Conservation (phyloP, 2,329 filamentous ascomycete genomes). For the Trichoderma asperellum region DNA sequence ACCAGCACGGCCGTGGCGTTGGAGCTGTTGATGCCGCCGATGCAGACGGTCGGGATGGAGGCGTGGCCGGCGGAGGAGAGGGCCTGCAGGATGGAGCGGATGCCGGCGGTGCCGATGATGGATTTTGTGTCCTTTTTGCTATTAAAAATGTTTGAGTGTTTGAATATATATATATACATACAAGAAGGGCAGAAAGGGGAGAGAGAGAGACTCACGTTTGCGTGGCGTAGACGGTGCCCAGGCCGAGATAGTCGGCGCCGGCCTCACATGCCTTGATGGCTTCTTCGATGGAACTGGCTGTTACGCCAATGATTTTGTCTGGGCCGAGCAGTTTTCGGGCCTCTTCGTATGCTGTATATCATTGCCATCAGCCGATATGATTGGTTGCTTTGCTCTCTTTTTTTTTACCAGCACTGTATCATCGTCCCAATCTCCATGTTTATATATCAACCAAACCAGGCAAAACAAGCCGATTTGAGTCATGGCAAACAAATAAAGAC, state of each 20-base stretch:
- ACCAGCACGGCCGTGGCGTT: conserved; percentile 77
- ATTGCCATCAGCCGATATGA: neutral
- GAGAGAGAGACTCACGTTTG: conserved; percentile 63
- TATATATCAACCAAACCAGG: neutral
- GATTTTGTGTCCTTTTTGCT: conserved; percentile 85
- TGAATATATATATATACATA: neutral
- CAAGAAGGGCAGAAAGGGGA: conserved; percentile 1
- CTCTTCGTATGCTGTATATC: conserved; percentile 30
- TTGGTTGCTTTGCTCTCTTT: neutral
- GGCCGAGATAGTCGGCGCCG: conserved; percentile 88
- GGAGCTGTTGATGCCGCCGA: conserved; percentile 80
- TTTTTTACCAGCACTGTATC: neutral
- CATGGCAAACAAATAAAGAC: neutral
- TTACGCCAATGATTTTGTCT: conserved; percentile 84
- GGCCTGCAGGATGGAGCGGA: conserved; percentile 56
- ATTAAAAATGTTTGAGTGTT: neutral
- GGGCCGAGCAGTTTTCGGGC: conserved; percentile 75
- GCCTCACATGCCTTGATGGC: conserved; percentile 70
- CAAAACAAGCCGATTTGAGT: neutral
- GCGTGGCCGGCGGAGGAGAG: conserved; percentile 56
- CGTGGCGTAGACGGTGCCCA: conserved; percentile 88
- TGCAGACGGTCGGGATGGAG: conserved; percentile 71
- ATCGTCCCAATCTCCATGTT: neutral
- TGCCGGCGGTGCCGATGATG: conserved; percentile 60
- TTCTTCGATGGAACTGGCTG: conserved; percentile 75